Evolutionary conservation across 1,284 basidiomycete genomes (phyloP).

Genomic region (Volvariella volvacea): DNA sequence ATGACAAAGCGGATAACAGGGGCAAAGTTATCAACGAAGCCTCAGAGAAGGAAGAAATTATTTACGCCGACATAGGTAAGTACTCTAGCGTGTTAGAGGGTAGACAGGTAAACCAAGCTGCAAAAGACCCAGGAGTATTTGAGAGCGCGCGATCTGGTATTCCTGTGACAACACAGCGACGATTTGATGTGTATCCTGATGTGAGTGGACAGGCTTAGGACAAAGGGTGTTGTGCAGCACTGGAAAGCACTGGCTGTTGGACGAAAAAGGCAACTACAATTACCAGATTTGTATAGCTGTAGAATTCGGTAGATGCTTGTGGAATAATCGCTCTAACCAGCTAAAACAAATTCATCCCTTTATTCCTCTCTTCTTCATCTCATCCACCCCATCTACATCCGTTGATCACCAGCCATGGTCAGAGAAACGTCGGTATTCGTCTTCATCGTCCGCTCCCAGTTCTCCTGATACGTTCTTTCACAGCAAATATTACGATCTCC

Average conservation of each 20-base stretch:
- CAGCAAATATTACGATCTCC: conserved; percentile 88
- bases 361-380: conserved; percentile 6
- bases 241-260: too few relatives aligned
- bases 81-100: conserved; percentile 8
- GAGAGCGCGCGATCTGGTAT: conserved; percentile 72
- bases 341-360: conserved; percentile 12
- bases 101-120: conserved; percentile 2
- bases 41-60: conserved; percentile 73
- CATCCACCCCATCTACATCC: conserved; percentile 7
- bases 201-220: conserved; percentile 34
- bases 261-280: conserved; percentile 5
- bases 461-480: conserved; percentile 8
- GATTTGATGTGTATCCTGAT: conserved; percentile 89
- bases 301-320: conserved; percentile 35
- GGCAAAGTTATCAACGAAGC: conserved; percentile 80
- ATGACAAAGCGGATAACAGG: conserved; percentile 33
- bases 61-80: conserved; percentile 80
- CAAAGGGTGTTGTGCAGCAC: too few relatives aligned
- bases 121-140: conserved; percentile 66
- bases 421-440: conserved; percentile 21
- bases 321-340: conserved; percentile 28
- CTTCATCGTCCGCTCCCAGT: neutral
- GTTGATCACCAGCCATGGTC: conserved; percentile 16
- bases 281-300: conserved; percentile 30
- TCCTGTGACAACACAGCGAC: conserved; percentile 81